These are phyloP conservation scores for Boletales sp. DNA, from an alignment of 768 basidiomycete genomes.

Conservation along the genomic window DNA sequence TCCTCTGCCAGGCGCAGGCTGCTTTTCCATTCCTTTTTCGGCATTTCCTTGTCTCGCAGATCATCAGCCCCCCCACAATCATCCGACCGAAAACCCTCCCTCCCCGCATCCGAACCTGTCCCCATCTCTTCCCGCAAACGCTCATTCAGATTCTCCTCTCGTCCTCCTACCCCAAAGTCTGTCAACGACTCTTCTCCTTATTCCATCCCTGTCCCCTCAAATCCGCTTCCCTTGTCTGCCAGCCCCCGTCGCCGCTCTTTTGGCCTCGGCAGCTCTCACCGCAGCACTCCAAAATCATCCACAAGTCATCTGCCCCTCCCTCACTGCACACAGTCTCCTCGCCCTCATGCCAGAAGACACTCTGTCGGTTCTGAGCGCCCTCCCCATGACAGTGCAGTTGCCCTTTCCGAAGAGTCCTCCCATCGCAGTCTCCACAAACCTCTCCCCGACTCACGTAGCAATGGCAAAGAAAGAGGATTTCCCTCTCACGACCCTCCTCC, in stretches of 20 bases:
- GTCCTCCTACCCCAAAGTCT: constrained; percentile 29
- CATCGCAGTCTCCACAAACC: constrained; percentile 12
- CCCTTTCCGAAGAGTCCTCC: constrained; percentile 26
- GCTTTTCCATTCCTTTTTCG: constrained; percentile 23
- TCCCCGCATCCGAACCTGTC: constrained; percentile 19
- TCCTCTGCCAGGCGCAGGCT: constrained; percentile 24
- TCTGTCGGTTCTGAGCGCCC: constrained; percentile 29
- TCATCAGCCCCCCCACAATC: constrained; percentile 20
- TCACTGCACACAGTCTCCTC: constrained; percentile 3
- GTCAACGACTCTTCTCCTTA: constrained; percentile 16
- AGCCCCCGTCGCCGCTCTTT: constrained; percentile 33
- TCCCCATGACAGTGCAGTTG: constrained; percentile 33
- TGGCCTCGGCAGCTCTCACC: constrained; percentile 27
- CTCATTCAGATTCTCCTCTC: constrained; percentile 31
- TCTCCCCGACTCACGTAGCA: constrained; percentile 16
- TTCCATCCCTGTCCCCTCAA: constrained; percentile 28
- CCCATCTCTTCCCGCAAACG: constrained; percentile 23
- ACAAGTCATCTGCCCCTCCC: constrained; percentile 26
- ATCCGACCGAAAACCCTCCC: constrained; percentile 19
- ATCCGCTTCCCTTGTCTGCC: constrained; percentile 29
- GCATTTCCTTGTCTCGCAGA: constrained; percentile 27
- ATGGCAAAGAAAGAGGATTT: constrained; percentile 27
- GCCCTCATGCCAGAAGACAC: constrained; percentile 25
- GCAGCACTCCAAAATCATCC: constrained; percentile 29
- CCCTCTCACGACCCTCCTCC: constrained; percentile 3